phyloP scores from a whole-genome alignment of 345 rosid genomes.

The Eucalyptus polybractea region DNA sequence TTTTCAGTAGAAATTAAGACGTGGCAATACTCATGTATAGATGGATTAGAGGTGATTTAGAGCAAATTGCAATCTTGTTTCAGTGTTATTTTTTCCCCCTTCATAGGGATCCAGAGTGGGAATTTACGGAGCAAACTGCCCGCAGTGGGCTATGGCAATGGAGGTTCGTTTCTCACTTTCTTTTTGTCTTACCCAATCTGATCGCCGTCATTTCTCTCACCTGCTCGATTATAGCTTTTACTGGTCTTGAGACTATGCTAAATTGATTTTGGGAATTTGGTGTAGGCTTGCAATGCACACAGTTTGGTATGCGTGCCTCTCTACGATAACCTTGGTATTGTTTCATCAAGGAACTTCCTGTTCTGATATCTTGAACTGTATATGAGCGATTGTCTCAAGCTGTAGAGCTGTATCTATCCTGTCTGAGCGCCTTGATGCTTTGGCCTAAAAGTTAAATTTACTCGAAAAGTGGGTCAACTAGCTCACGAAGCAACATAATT shows the following conservation, averaged over 20 bases:
- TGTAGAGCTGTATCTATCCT: background rate
- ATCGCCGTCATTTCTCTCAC: background rate
- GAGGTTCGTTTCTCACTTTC: slow-evolving; percentile 35
- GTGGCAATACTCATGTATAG: background rate
- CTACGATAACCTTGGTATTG: slow-evolving; percentile 86
- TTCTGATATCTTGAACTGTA: background rate
- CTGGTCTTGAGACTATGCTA: background rate
- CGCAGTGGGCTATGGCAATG: slow-evolving; percentile 94
- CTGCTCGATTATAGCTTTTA: background rate
- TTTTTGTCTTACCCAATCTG: background rate
- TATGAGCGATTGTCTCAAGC: background rate
- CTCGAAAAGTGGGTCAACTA: background rate
- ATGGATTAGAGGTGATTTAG: background rate
- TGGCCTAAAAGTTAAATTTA: background rate
- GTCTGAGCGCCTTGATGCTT: background rate
- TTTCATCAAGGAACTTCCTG: background rate
- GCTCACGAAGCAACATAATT: background rate
- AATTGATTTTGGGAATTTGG: background rate
- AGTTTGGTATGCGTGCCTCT: slow-evolving; percentile 86
- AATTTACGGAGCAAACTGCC: slow-evolving; percentile 88
- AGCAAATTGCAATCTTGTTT: background rate
- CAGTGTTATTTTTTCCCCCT: background rate
- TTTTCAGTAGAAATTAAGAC: background rate
- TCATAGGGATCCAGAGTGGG: slow-evolving; percentile 77
- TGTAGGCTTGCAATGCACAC: slow-evolving; percentile 80